Percentiles rank a stretch among this genome's conserved stretches.
phyloP scores from a whole-genome alignment of 495 filamentous ascomycete genomes.

The Daldinia grandis region DNA sequence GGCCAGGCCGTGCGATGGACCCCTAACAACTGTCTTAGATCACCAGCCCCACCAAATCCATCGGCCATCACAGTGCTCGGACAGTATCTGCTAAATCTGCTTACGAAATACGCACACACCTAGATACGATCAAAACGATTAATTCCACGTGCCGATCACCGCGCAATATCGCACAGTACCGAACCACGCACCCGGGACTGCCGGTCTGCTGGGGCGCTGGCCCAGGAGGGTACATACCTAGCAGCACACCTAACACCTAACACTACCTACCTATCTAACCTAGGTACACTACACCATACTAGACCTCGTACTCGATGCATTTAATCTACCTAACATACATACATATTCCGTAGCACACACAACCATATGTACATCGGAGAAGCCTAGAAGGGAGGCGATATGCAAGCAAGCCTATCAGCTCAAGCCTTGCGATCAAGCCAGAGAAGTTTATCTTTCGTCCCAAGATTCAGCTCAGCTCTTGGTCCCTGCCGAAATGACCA shows the following conservation, averaged over 20 bases:
- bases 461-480: constrained; percentile 7
- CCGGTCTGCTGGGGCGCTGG: constrained; percentile 16
- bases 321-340: background rate
- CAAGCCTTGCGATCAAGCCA: constrained; percentile 18
- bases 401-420: constrained; percentile 25
- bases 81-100: background rate
- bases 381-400: background rate
- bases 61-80: background rate
- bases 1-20: constrained; percentile 26
- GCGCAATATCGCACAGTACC: constrained; percentile 16
- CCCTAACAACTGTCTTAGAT: constrained; percentile 26
- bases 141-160: constrained; percentile 30
- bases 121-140: background rate
- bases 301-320: constrained; percentile 14
- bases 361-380: background rate
- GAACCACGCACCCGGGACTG: constrained; percentile 20
- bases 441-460: background rate
- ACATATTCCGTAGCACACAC: background rate
- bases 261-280: too few species aligned
- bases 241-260: too few species aligned
- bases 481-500: background rate
- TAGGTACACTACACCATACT: too few species aligned
- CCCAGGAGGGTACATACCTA: constrained; percentile 23
- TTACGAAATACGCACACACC: background rate
- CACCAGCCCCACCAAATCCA: constrained; percentile 11